These are phyloP conservation scores for Zoysia pacifica DNA, from an alignment of 176 grass and related monocot genomes.

Conservation along the genomic window DNA sequence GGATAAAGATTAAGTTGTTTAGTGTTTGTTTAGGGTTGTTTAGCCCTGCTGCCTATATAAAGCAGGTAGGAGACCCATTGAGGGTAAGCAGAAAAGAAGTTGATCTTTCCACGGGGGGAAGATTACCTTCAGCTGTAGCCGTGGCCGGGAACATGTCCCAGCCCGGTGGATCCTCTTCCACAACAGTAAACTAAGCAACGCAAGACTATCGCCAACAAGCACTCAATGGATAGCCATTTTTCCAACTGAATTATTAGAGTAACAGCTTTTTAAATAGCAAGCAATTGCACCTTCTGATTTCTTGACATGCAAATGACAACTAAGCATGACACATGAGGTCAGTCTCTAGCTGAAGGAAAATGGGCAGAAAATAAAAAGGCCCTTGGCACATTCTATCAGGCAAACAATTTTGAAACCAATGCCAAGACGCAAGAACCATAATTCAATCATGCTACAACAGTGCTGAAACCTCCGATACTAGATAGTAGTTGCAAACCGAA, in stretches of 20 bases:
- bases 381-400: neutral
- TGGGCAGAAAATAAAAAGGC: neutral
- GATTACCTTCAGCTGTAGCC: too few relatives aligned
- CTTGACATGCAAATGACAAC: neutral
- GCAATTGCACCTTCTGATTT: neutral
- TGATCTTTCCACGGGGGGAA: too few relatives aligned
- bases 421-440: neutral
- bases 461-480: neutral
- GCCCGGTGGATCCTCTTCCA: too few relatives aligned
- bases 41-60: too few relatives aligned
- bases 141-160: too few relatives aligned
- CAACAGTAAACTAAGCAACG: neutral
- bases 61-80: too few relatives aligned
- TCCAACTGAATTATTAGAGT: neutral
- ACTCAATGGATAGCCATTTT: slow-evolving; percentile 17
- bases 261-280: neutral
- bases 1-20: too few relatives aligned
- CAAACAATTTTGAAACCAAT: neutral
- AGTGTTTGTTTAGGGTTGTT: too few relatives aligned
- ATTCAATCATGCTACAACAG: neutral
- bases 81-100: too few relatives aligned
- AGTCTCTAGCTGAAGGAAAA: neutral
- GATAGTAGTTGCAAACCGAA: neutral
- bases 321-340: neutral
- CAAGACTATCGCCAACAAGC: neutral